Conservation (phyloP, 805 yeast genomes). For the Kodamaea leandrae region DNA sequence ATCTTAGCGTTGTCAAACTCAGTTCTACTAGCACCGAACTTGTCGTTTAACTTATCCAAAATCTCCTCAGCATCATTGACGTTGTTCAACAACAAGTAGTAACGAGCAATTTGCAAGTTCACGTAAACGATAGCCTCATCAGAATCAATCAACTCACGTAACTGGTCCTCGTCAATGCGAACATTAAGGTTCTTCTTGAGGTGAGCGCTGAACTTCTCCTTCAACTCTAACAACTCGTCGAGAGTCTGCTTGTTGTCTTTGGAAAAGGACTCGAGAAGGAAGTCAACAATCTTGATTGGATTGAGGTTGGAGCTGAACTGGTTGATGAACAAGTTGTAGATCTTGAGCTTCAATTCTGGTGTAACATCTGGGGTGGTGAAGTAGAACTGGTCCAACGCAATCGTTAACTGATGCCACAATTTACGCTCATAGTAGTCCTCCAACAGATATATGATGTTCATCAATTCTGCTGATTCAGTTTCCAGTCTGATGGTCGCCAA, state of each 20-base stretch:
- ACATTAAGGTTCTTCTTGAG: conserved; percentile 30
- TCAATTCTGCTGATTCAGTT: conserved; percentile 57
- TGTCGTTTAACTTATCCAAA: conserved; percentile 57
- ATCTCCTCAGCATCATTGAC: conserved; percentile 61
- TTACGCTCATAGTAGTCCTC: conserved; percentile 87
- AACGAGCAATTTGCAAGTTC: conserved; percentile 69
- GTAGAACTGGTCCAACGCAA: conserved; percentile 60
- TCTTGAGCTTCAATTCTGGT: conserved; percentile 56
- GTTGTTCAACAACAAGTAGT: conserved; percentile 53
- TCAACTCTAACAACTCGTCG: conserved; percentile 36
- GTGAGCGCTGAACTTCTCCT: conserved; percentile 24
- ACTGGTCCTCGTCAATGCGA: conserved; percentile 22
- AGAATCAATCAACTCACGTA: conserved; percentile 35
- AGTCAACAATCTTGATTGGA: conserved; percentile 73
- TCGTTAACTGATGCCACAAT: conserved; percentile 92
- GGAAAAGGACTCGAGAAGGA: conserved; percentile 54
- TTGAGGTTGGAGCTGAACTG: conserved; percentile 70
- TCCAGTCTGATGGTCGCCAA: conserved; percentile 64
- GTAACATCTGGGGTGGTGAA: conserved; percentile 24
- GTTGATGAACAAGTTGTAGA: conserved; percentile 69
- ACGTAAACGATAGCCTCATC: conserved; percentile 55
- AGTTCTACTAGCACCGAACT: conserved; percentile 47
- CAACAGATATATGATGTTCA: conserved; percentile 59
- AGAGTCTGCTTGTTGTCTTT: conserved; percentile 23
- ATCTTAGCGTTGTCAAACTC: conserved; percentile 49